phyloP scores from a whole-genome alignment of 2,329 filamentous ascomycete species.

The Pseudomassariella vexata region DNA sequence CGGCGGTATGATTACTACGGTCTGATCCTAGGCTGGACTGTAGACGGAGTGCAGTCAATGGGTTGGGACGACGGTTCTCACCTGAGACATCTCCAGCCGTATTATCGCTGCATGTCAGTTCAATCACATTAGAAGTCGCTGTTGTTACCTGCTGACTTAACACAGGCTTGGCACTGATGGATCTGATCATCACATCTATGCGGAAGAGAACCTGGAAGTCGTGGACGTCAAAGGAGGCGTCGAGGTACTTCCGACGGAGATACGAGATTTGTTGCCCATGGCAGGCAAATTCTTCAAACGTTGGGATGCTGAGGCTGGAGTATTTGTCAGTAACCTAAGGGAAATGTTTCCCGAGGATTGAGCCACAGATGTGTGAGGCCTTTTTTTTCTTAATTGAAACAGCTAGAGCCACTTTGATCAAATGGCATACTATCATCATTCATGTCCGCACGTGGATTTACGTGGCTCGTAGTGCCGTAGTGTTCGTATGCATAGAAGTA shows the following conservation, averaged over 20 bases:
- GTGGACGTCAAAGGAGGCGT: slow-evolving; percentile 28
- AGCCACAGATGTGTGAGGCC: too few species aligned
- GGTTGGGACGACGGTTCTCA: slow-evolving; percentile 50
- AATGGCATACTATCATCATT: too few species aligned
- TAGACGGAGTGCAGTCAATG: slow-evolving; percentile 57
- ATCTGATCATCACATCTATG: slow-evolving; percentile 63
- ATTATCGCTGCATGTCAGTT: slow-evolving; percentile 83
- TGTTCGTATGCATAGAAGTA: too few species aligned
- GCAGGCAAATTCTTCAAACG: slow-evolving; percentile 86
- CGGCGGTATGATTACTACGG: slow-evolving; percentile 73
- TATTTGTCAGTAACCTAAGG: slow-evolving; percentile 74
- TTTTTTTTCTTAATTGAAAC: too few species aligned
- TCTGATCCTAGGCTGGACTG: slow-evolving; percentile 84
- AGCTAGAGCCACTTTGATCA: too few species aligned
- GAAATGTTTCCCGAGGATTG: slow-evolving; percentile 86
- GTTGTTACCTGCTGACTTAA: too few species aligned
- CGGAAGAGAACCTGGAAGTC: slow-evolving; percentile 75
- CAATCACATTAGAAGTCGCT: slow-evolving; percentile 5
- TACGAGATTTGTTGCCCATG: slow-evolving; percentile 53
- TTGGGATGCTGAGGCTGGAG: slow-evolving; percentile 61
- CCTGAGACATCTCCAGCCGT: slow-evolving; percentile 56
- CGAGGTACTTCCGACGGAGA: slow-evolving; percentile 21
- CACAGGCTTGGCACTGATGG: slow-evolving; percentile 44
- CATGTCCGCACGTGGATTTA: too few species aligned
- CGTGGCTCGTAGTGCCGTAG: too few species aligned